Evolutionary conservation across 805 yeast species (phyloP), one percentile per base, ranked within the genome.

Genomic region (Schwanniomyces polymorphus): DNA sequence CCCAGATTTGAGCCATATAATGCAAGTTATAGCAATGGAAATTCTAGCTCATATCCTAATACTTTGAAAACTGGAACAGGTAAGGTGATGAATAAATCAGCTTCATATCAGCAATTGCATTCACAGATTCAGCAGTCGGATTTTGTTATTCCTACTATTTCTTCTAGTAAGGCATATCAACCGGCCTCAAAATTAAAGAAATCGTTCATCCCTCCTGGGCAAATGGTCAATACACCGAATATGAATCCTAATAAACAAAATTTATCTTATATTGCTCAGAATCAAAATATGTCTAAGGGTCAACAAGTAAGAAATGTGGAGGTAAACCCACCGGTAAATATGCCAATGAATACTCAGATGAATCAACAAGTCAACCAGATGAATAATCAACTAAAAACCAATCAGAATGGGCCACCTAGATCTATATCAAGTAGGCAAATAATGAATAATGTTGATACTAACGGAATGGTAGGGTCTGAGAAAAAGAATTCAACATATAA

Each of bases 91-190:
- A 70, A 63, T 48, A 71, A 72, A 49, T 68, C 75, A 5, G 59
- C 43, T 41, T 64, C 75, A 3, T 65, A 64, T 44, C 75, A 70
- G 37, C 72, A 69, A 43, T 60, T 72, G 48, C 76, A 72, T 45
- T 55, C 67, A 2, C 76, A 71, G 45, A 64, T 72, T 34, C 72
- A 62, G 49, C 55, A 51, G 27, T 61, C 64, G 10, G 75, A 71
- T 41, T 64, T 58, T 44, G 57, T 70, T 25, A 58, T 70, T 11
- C 75, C 75, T 1, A 48, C 70, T 0, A 41, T 68, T 11, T 63
- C 65, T 0, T 51, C 54, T 10, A 69, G 67, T 41, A 58, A 64
- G 26, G 44, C 62, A 21, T 68, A 68, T 45, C 66, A 60, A 43
- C 70, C 73, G 1, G 65, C 72, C 14, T 64, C 72, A 2, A 57